These are phyloP conservation scores for Didymella pinodella DNA, from an alignment of 2,329 filamentous ascomycete genomes.

Conservation along the genomic window DNA sequence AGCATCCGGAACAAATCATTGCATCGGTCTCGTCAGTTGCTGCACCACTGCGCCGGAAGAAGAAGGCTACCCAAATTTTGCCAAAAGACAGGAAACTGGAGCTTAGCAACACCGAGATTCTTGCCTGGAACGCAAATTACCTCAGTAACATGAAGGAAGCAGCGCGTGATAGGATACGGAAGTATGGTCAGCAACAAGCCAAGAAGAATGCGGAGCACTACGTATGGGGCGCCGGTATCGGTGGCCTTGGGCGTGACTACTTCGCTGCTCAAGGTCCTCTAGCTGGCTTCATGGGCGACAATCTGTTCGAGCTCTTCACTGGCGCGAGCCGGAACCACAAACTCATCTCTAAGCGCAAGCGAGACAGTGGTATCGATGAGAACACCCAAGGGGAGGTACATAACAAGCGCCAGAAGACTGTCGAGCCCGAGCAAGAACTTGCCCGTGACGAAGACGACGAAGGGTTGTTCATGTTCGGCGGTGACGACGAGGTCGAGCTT, in stretches of 20 bases:
- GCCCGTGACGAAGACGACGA: constrained; percentile 50
- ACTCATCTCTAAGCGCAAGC: constrained; percentile 43
- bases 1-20: constrained; percentile 30
- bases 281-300: constrained; percentile 65
- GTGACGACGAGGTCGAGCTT: constrained; percentile 68
- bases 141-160: constrained; percentile 65
- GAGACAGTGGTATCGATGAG: constrained; percentile 47
- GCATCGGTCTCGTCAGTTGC: constrained; percentile 50
- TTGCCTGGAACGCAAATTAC: constrained; percentile 67
- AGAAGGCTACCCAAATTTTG: constrained; percentile 53
- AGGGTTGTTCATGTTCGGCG: constrained; percentile 34
- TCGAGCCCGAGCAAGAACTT: constrained; percentile 44
- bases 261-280: constrained; percentile 54
- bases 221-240: constrained; percentile 66
- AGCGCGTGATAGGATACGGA: constrained; percentile 54
- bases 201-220: constrained; percentile 71
- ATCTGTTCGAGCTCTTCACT: constrained; percentile 60
- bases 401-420: constrained; percentile 43
- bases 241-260: constrained; percentile 58
- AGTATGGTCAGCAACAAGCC: constrained; percentile 56
- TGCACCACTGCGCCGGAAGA: constrained; percentile 52
- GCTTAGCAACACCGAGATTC: constrained; percentile 64
- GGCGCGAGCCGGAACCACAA: constrained; percentile 44
- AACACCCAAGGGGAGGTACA: constrained; percentile 44
- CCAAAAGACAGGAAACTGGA: constrained; percentile 59